A percentile compares a stretch with the other conserved stretches of the same genome.
phyloP scores from a whole-genome alignment of 1,284 basidiomycete genomes.

The Trametes polyzona region DNA sequence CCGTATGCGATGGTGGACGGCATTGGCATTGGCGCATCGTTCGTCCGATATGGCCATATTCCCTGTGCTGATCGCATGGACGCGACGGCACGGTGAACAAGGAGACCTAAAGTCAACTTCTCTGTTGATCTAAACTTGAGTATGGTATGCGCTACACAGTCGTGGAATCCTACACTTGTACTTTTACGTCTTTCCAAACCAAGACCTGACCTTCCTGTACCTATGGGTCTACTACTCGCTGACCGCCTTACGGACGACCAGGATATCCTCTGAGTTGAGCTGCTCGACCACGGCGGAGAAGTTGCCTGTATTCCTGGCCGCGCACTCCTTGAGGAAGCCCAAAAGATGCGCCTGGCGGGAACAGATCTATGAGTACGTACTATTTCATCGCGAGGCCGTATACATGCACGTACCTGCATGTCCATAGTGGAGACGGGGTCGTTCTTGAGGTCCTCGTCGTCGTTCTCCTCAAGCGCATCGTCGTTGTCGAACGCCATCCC shows the following conservation, averaged over 20 bases:
- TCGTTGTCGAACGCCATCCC: slow-evolving; percentile 72
- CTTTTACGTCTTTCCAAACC: neutral
- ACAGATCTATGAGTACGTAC: neutral
- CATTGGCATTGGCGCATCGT: too few relatives aligned
- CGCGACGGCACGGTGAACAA: too few relatives aligned
- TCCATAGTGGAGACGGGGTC: slow-evolving; percentile 91
- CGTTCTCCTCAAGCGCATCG: slow-evolving; percentile 66
- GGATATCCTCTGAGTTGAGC: slow-evolving; percentile 69
- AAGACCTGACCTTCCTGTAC: neutral
- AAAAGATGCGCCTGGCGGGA: slow-evolving; percentile 58
- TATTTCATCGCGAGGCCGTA: too few relatives aligned
- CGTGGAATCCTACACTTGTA: neutral
- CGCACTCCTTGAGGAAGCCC: slow-evolving; percentile 72
- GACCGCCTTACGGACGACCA: slow-evolving; percentile 66
- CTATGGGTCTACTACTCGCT: slow-evolving; percentile 27
- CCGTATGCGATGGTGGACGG: neutral
- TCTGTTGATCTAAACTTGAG: too few relatives aligned
- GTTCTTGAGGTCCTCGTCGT: slow-evolving; percentile 86
- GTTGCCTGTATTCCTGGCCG: slow-evolving; percentile 64
- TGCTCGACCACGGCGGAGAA: slow-evolving; percentile 70
- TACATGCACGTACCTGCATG: slow-evolving; percentile 80
- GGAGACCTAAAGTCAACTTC: too few relatives aligned
- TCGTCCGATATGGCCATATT: too few relatives aligned
- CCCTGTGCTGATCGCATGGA: too few relatives aligned
- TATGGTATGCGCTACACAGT: too few relatives aligned